Conservation (phyloP, 352 stramenopile genomes). For the Globisporangium acanthophoron region DNA sequence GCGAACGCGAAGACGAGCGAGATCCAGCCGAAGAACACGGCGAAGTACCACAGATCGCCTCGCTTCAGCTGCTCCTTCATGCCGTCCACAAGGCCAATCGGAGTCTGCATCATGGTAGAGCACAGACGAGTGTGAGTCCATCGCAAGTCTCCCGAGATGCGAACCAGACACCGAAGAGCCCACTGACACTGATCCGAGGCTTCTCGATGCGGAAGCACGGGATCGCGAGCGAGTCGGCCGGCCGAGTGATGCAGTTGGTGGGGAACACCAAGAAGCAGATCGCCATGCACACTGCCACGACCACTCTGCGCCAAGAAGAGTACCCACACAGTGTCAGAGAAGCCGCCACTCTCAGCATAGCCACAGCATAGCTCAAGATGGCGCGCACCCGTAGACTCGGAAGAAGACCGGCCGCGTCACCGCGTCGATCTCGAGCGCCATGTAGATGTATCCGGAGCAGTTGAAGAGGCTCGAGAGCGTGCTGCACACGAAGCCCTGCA, state of each 20-base stretch:
- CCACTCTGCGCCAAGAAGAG: constrained; percentile 20
- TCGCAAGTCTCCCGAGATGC: background rate
- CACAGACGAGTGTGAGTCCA: background rate
- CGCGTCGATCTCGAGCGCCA: constrained; percentile 58
- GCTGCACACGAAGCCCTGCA: constrained; percentile 73
- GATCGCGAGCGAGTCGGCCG: constrained; percentile 37
- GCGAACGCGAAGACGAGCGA: constrained; percentile 79
- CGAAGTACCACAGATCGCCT: constrained; percentile 72
- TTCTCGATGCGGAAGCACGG: constrained; percentile 49
- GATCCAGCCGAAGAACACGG: constrained; percentile 74
- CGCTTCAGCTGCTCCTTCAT: constrained; percentile 50
- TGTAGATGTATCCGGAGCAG: constrained; percentile 82
- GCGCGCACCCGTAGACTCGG: constrained; percentile 43
- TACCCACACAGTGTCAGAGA: background rate
- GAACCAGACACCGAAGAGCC: background rate
- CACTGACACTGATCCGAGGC: constrained; percentile 42
- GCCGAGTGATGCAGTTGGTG: constrained; percentile 57
- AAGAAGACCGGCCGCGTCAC: constrained; percentile 55
- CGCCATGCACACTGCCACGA: constrained; percentile 37
- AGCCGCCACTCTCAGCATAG: background rate
- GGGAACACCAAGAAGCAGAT: constrained; percentile 66
- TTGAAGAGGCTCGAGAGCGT: constrained; percentile 83
- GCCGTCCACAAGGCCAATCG: constrained; percentile 45
- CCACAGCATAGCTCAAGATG: background rate
- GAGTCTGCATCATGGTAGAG: constrained; percentile 27